Base-by-base conservation (phyloP, 306 rosid genomes). In the Malus orientalis region DNA sequence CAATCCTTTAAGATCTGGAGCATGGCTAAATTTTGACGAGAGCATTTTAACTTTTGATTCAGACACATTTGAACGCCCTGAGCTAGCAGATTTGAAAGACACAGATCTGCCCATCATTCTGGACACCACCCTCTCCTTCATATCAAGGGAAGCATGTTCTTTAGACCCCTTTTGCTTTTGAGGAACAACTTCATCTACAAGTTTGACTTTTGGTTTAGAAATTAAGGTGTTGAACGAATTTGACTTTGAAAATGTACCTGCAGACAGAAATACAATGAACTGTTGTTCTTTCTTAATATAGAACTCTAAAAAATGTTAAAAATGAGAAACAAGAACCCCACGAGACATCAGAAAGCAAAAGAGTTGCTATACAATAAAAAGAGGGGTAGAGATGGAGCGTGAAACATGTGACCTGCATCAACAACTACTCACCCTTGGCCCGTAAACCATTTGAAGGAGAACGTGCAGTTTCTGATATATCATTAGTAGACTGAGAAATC, bases 41-140 rank as follows among this genome's bases (percentile, higher is more conserved):
- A 86, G 83, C 89, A 85, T 85, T 89, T 89, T 94, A 74, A 87
- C 91, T 85, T 91, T 94, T 74, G 96, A 81, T 55, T 88, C 96
- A 64, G 85, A 36, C 61, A 81, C 79, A 82, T 78, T 84, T 16
- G 82, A 65, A 74, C 89, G 89, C 27, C 94, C 83, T 69, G 80
- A 77, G 80, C 69, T 84, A 0, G 84, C 44, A 58, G 89, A 81
- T 87, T 83, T 94, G 68, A 89, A 94, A 33, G 96, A 94, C 81
- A 75, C 61, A 53, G 97, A 86, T 81, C 89, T 94, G 66, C 91
- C 80, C 49, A 90, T 72, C 75, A 77, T 67, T 86, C 91, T 79
- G 27, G 80, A 6, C 27, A 4, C 63, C 68, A 91, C 82, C 73
- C 83, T 82, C 75, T 85, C 97, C 81, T 81, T 85, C 70, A 74